These are phyloP conservation scores for Ceratocystis colombiana DNA, from an alignment of 2,329 filamentous ascomycete species.

Conservation along the genomic window DNA sequence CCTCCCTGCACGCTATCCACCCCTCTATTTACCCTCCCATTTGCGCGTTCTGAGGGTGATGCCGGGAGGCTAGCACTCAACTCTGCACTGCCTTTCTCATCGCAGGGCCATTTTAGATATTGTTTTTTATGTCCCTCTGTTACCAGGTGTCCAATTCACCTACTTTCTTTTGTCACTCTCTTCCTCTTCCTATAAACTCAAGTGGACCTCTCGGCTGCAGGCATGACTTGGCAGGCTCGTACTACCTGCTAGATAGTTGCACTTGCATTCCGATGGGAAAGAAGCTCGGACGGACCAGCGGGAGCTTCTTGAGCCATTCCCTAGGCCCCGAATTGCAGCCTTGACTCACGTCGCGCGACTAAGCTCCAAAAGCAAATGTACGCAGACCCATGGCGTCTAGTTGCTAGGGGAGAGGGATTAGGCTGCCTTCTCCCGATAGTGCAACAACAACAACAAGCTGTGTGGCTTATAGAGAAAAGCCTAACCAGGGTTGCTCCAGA, in stretches of 20 bases:
- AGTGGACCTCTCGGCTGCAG: not conserved
- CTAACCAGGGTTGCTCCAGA: too few species aligned
- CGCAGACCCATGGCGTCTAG: not conserved
- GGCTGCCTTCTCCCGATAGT: not conserved
- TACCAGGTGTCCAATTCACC: not conserved
- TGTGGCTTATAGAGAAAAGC: too few species aligned
- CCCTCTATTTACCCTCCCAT: not conserved
- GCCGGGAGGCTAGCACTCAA: not conserved
- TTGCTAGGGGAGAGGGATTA: not conserved
- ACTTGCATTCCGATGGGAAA: not conserved
- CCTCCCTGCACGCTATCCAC: constrained; percentile 4
- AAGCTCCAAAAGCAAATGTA: not conserved
- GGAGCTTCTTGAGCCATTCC: not conserved
- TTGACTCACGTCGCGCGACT: not conserved
- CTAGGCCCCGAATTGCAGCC: too few species aligned
- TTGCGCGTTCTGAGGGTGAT: not conserved
- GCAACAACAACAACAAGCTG: too few species aligned
- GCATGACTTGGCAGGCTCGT: not conserved
- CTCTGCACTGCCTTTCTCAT: not conserved
- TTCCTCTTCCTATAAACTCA: not conserved
- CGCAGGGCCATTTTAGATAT: not conserved
- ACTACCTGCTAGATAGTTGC: constrained; percentile 5
- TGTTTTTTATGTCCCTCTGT: not conserved
- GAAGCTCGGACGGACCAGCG: constrained; percentile 10
- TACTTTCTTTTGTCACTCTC: not conserved